A percentile compares a stretch with the other conserved stretches of the same genome.
Conservation (phyloP, 768 basidiomycete genomes). For the Tricholoma saponaceum region DNA sequence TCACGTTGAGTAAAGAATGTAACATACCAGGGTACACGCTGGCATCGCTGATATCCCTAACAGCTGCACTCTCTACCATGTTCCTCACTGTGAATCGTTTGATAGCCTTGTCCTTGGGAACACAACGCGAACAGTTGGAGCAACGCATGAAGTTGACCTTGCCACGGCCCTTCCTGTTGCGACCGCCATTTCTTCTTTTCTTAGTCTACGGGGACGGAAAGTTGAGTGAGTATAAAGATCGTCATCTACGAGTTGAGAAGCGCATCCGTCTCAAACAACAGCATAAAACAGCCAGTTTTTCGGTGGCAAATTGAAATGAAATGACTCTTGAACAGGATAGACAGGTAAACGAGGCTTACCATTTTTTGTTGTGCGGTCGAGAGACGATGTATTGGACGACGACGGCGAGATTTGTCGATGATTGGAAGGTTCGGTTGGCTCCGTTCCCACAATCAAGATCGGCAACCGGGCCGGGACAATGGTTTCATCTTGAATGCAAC, state of each 20-base stretch:
- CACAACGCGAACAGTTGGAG: conserved; percentile 99
- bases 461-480: conserved; percentile 9
- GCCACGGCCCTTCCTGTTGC: conserved; percentile 99
- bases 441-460: conserved; percentile 23
- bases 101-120: conserved; percentile 99
- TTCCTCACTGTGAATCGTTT: conserved; percentile 99
- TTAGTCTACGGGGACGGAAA: conserved; percentile 63
- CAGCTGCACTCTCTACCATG: conserved; percentile 99
- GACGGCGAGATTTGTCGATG: conserved; percentile 24
- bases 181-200: conserved; percentile 98
- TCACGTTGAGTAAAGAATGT: neutral
- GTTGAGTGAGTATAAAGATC: conserved; percentile 11
- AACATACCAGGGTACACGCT: conserved; percentile 84
- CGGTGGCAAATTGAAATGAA: conserved; percentile 3
- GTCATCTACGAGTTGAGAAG: conserved; percentile 30
- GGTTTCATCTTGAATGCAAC: neutral
- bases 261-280: conserved; percentile 33
- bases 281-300: conserved; percentile 14
- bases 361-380: conserved; percentile 36
- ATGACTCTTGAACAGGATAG: neutral
- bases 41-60: conserved; percentile 95
- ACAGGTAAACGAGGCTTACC: conserved; percentile 28
- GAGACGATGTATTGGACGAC: conserved; percentile 33
- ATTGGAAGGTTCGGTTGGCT: conserved; percentile 21
- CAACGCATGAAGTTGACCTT: conserved; percentile 94